Conservation (phyloP, 2,329 filamentous ascomycete genomes). For the Neofusicoccum kwambonambiense region DNA sequence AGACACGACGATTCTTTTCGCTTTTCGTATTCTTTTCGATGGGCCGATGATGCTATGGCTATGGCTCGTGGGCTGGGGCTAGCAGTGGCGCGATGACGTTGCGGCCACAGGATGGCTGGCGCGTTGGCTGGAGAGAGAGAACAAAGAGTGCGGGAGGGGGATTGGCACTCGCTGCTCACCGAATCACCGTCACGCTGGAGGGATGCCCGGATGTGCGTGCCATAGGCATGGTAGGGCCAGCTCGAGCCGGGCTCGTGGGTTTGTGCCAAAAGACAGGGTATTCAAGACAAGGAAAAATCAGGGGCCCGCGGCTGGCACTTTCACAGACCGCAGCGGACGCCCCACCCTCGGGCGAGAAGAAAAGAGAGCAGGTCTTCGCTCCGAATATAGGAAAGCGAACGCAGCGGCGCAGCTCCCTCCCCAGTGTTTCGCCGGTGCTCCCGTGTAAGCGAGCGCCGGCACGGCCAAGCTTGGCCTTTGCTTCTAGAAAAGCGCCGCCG, state of each 20-base stretch:
- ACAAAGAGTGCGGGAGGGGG: background rate
- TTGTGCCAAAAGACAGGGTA: background rate
- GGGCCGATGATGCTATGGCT: conserved; percentile 9
- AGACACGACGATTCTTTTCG: background rate
- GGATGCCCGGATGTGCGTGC: background rate
- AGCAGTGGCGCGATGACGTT: conserved; percentile 8
- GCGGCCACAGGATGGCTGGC: too few species aligned
- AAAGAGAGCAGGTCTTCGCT: background rate
- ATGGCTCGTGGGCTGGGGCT: background rate
- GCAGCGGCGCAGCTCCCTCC: background rate
- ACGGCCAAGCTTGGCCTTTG: background rate
- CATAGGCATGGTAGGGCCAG: background rate
- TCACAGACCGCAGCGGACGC: background rate
- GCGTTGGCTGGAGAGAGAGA: background rate
- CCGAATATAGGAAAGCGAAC: background rate
- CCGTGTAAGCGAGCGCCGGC: background rate
- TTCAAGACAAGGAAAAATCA: background rate
- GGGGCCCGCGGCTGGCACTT: background rate
- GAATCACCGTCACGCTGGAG: background rate
- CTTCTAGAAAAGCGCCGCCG: background rate
- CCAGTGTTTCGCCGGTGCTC: background rate
- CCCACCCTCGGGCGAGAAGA: background rate
- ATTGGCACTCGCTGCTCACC: conserved; percentile 3
- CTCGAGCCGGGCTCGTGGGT: background rate
- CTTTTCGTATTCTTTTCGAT: background rate